Evolutionary conservation across 306 rosid genomes (phyloP), one percentile per base, ranked within the genome.

Genomic region (Comarum palustre): DNA sequence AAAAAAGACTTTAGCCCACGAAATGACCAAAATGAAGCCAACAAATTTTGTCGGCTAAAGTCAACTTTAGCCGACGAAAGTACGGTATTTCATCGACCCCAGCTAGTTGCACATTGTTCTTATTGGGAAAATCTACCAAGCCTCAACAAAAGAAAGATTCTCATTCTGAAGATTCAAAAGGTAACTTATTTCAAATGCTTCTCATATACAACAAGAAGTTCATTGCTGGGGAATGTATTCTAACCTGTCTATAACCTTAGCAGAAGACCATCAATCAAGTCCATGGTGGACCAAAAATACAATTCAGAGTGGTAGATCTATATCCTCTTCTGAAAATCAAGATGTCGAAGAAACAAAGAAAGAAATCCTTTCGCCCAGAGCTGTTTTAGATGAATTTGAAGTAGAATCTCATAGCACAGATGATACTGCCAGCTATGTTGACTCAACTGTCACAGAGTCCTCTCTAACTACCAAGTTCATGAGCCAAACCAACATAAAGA

Each of bases 351-450:
- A 82, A 73, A 69, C 50, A 6, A 74, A 73, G 80, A 58, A 66
- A 45, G 52, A 59, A 51, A 81, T 8, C 57, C 43, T 68, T 77
- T 86, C 93, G 22, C 96, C 97, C 55, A 82, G 78, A 82, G 81
- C 91, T 4, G 87, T 84, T 16, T 77, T 80, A 25, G 85, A 83
- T 66, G 83, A 74, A 74, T 24, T 77, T 8, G 93, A 87, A 66
- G 77, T 84, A 17, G 96, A 84, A 62, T 90, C 92, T 8, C 88
- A 85, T 61, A 82, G 89, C 87, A 88, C 94, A 45, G 98, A 91
- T 69, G 96, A 89, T 54, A 85, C 85, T 5, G 65, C 76, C 25
- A 94, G 96, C 82, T 82, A 82, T 38, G 87, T 74, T 32, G 89
- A 86, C 52, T 89, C 91, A 15, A 84, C 85, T 76, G 25, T 79